Evolutionary conservation across 768 basidiomycete species (phyloP), one percentile per base, ranked within the genome.

Genomic region (Russula compacta): DNA sequence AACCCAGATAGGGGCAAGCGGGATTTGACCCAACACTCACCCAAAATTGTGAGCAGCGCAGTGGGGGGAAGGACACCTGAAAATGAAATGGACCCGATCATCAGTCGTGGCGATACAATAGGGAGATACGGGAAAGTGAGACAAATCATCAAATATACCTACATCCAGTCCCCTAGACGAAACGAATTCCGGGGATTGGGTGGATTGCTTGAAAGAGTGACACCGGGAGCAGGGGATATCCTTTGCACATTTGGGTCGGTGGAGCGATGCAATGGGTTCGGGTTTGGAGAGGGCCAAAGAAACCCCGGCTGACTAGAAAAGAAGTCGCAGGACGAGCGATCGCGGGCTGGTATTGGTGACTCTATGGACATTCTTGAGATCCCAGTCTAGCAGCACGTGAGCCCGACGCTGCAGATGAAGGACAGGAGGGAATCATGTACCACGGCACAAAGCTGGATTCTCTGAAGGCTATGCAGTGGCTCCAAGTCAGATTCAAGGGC

Each of bases 41-140:
- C 86, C 86, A 77, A 91, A 92, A 75, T 92, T 92, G 71, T 90
- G 87, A 14, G 87, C 88, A 67, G 82, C 85, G 71, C 89, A 92
- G 50, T 79, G 82, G 66, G 81, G 76, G 58, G 81, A 80, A 58
- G 74, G 75, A 69, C 89, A 91, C 76, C 89, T 89, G 64, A n/a
- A 61, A 53, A 17, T 57, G 19, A 61, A 53, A 17, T 57, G 21
- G 33, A 14, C 32, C 10, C 50, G 52, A 58, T 58, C 38, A 49
- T 53, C 39, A 58, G 61, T 53, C 35, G 40, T 8, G 33, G 17
- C 8, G 29, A 60, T 38, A 42, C 29, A 53, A 57, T n/a, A 32
- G 12, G 17, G 35, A 38, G 21, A 11, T 7, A n/a, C 8, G 32
- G 32, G 10, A 44, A 35, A 12, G 33, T 60, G 59, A 60, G 49